Percentiles rank a stretch among this genome's conserved stretches.
Evolutionary conservation across 2,329 filamentous ascomycete genomes (phyloP).

Genomic region (Cercospora sp.): DNA sequence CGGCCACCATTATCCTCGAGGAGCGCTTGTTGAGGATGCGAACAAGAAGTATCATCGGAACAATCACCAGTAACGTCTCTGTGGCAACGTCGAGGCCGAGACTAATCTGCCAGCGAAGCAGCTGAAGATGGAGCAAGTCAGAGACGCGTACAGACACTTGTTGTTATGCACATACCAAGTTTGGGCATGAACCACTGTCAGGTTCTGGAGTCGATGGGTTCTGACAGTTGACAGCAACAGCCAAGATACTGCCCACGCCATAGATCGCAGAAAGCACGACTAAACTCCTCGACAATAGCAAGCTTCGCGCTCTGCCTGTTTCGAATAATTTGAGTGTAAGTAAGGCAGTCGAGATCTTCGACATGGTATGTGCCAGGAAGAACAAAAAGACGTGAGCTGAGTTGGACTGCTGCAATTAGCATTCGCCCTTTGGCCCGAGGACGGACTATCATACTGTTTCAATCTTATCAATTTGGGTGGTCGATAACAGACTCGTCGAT

Average conservation of each 20-base stretch:
- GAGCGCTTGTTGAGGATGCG: constrained; percentile 25
- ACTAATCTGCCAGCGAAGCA: constrained; percentile 24
- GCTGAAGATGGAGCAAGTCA: constrained; percentile 2
- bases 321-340: constrained; percentile 26
- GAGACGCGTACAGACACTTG: too few relatives aligned
- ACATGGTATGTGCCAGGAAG: constrained; percentile 22
- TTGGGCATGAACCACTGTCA: constrained; percentile 8
- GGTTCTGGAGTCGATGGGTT: constrained; percentile 9
- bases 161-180: constrained; percentile 8
- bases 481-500: constrained; percentile 12
- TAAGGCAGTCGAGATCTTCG: constrained; percentile 27
- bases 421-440: not conserved
- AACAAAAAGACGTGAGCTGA: constrained; percentile 21
- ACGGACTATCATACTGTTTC: constrained; percentile 12
- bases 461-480: constrained; percentile 12
- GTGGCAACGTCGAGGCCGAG: constrained; percentile 22
- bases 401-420: constrained; percentile 17
- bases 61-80: constrained; percentile 21
- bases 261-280: constrained; percentile 15
- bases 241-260: constrained; percentile 17
- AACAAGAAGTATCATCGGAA: constrained; percentile 22
- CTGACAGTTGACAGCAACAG: constrained; percentile 13
- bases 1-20: constrained; percentile 24
- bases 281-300: constrained; percentile 19
- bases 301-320: constrained; percentile 20